Evolutionary conservation across 2,329 filamentous ascomycete genomes (phyloP).

Genomic region (Zasmidium citrigriseum): DNA sequence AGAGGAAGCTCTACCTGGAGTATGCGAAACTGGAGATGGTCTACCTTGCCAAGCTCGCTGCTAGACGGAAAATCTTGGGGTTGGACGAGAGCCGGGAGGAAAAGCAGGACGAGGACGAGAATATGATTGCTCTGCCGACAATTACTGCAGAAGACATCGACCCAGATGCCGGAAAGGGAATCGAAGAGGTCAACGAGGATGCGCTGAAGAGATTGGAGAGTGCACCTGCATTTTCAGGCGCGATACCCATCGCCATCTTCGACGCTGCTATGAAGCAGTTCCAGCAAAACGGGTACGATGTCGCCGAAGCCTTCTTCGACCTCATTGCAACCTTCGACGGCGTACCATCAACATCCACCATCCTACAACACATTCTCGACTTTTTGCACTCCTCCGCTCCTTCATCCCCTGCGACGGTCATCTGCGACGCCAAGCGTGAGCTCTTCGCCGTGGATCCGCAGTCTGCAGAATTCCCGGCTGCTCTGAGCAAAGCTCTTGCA

Average conservation of each 20-base stretch:
- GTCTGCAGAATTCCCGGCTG: conserved; percentile 71
- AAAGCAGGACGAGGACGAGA: conserved; percentile 46
- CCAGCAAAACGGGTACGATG: conserved; percentile 60
- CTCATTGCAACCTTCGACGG: conserved; percentile 71
- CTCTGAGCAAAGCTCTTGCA: conserved; percentile 65
- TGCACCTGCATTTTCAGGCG: conserved; percentile 86
- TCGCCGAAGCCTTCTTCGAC: conserved; percentile 77
- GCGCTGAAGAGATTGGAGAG: conserved; percentile 65
- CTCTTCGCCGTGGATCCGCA: conserved; percentile 64
- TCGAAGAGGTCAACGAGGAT: conserved; percentile 49
- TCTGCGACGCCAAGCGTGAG: conserved; percentile 71
- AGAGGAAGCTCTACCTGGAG: conserved; percentile 78
- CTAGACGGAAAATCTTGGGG: conserved; percentile 68
- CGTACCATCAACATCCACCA: conserved; percentile 63
- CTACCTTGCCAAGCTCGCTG: conserved; percentile 80
- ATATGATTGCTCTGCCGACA: conserved; percentile 59
- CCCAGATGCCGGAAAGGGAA: conserved; percentile 54
- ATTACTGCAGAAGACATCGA: conserved; percentile 65
- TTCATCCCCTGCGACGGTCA: conserved; percentile 59
- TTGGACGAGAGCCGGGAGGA: conserved; percentile 54
- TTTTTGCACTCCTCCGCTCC: conserved; percentile 55
- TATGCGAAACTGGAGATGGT: conserved; percentile 91
- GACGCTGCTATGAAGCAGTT: conserved; percentile 80
- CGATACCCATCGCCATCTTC: conserved; percentile 89
- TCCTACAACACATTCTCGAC: conserved; percentile 73